These are phyloP conservation scores for Trichoderma sp. DNA, from an alignment of 2,329 filamentous ascomycete species.

Conservation along the genomic window DNA sequence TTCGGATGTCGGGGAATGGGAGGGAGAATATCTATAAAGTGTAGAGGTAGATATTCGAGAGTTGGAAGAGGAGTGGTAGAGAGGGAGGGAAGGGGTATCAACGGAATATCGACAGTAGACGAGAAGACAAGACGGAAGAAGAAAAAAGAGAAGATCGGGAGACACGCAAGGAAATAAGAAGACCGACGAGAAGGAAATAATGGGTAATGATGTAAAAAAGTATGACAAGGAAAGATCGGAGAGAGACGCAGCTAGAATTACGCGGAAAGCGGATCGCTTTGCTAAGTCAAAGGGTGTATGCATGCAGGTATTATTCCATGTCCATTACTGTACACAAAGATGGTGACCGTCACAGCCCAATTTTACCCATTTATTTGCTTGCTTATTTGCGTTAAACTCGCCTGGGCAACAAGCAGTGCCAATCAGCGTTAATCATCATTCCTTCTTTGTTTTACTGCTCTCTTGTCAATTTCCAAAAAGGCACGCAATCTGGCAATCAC, in stretches of 20 bases:
- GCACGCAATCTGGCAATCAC: background rate
- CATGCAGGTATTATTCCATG: background rate
- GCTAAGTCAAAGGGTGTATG: background rate
- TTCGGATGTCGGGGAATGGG: background rate
- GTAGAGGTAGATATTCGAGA: background rate
- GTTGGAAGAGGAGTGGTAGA: background rate
- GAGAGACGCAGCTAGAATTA: conserved; percentile 9
- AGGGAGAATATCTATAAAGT: background rate
- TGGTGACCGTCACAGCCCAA: background rate
- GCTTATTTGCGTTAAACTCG: background rate
- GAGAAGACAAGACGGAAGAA: background rate
- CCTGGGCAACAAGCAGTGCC: background rate
- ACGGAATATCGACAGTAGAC: background rate
- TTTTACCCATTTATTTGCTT: background rate
- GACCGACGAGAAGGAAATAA: background rate
- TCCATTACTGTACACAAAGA: background rate
- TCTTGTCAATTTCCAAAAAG: background rate
- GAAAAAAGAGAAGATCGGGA: background rate
- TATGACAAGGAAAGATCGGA: conserved; percentile 6
- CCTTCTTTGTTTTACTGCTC: background rate
- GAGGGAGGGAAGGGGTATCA: background rate
- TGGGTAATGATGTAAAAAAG: background rate
- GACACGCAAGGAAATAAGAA: background rate
- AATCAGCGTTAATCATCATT: background rate
- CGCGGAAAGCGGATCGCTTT: conserved; percentile 13